phyloP scores from a whole-genome alignment of 345 rosid genomes.

The Heritiera fomes region DNA sequence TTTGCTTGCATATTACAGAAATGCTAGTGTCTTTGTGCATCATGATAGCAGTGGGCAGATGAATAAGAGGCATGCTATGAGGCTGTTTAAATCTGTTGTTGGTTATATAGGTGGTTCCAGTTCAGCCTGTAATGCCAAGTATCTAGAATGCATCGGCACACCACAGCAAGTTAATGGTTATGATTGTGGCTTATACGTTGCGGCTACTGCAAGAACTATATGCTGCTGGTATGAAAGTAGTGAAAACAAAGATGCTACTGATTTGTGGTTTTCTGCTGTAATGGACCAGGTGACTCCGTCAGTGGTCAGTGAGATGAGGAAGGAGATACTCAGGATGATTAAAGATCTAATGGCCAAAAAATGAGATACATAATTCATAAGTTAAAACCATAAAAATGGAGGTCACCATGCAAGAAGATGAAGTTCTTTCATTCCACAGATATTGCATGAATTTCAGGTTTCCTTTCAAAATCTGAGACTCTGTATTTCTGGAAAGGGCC shows the following conservation, averaged over 20 bases:
- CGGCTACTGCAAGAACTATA: constrained; percentile 55
- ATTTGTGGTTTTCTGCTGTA: constrained; percentile 64
- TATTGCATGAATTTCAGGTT: constrained; percentile 1
- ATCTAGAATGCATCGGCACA: constrained; percentile 45
- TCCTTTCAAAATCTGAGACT: neutral
- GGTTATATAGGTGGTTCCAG: constrained; percentile 35
- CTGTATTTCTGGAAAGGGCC: neutral
- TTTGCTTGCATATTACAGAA: constrained; percentile 59
- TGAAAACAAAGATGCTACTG: constrained; percentile 30
- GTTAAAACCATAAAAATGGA: neutral
- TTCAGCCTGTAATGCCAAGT: constrained; percentile 35
- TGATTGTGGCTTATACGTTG: constrained; percentile 74
- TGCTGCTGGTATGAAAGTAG: constrained; percentile 51
- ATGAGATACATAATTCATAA: constrained; percentile 14
- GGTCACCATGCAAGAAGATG: neutral
- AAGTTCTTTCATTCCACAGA: neutral
- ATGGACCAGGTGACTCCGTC: constrained; percentile 57
- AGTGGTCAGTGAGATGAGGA: constrained; percentile 47
- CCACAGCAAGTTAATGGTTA: constrained; percentile 70
- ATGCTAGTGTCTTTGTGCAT: constrained; percentile 61
- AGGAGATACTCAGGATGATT: constrained; percentile 59
- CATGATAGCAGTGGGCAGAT: constrained; percentile 60
- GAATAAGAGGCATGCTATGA: constrained; percentile 43
- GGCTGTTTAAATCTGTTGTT: constrained; percentile 46
- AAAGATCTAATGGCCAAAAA: constrained; percentile 42